Evolutionary conservation across 208 protist genomes (phyloP), one percentile per base, ranked within the genome.

Genomic region (Leishmania major): DNA sequence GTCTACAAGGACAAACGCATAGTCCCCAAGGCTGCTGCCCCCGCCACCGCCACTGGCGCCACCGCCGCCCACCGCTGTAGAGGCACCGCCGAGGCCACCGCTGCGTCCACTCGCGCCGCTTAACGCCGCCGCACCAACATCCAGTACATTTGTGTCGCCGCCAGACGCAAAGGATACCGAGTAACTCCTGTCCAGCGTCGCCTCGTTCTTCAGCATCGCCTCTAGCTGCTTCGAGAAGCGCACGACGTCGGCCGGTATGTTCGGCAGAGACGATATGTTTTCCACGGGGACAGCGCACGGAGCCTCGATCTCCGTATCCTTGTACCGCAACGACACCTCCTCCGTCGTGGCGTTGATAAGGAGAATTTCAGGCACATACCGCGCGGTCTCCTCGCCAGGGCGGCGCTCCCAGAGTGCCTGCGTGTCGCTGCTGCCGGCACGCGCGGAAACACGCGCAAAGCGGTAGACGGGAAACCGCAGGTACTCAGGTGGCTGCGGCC

Each of bases 381-480:
- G 67, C 11, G 84, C 67, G 2, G 81, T 49, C 5, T 59, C 82
- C 57, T 82, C 84, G 28, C 57, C 79, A 8, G 80, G 70, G 25
- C 47, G 55, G 19, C 88, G 88, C 45, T 66, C 57, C 88, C 88
- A 91, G 47, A 25, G 37, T 0, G 45, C 66, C 40, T 67, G 49
- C n/a, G 31, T 67, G 11, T 67, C 70, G 10, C 62, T 43, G 59
- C 2, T 15, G 6, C 5, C 35, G 43, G 31, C 1, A 19, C 2
- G 37, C 66, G 51, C 37, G 10, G 35, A 1, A 25, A 10, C 69
- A 59, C 53, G 74, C 7, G 70, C 1, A 71, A 96, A 96, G 5
- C 79, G 84, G 79, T 94, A 94, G 35, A 92, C 88, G 55, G 89
- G 89, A 62, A 95, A 91, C 45, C 89, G 86, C 72, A 86, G 47